Evolutionary conservation across 805 yeast genomes (phyloP).

Genomic region (Cyberlindnera meyerae): DNA sequence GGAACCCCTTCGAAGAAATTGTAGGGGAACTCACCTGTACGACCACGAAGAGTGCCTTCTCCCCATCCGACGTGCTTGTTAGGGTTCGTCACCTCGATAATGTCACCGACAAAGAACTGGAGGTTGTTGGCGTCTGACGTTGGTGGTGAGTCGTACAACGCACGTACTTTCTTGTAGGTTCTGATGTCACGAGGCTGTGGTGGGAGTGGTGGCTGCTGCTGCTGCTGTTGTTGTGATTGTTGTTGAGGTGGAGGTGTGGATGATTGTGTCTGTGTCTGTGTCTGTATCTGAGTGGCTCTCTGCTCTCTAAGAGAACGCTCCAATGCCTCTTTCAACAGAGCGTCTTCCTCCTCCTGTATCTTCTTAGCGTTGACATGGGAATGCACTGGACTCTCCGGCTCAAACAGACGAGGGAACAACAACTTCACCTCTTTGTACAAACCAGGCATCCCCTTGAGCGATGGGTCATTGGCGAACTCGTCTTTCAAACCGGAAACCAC

Average conservation of each 20-base stretch:
- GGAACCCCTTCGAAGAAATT: too few relatives aligned
- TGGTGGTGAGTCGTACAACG: slow-evolving; percentile 77
- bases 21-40: too few relatives aligned
- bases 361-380: too few relatives aligned
- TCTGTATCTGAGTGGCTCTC: slow-evolving; percentile 12
- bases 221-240: slow-evolving; percentile 17
- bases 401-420: slow-evolving; percentile 32
- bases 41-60: too few relatives aligned
- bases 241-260: slow-evolving; percentile 9
- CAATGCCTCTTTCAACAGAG: too few relatives aligned
- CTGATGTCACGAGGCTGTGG: too few relatives aligned
- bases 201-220: slow-evolving; percentile 39
- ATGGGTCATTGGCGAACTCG: slow-evolving; percentile 69
- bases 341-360: too few relatives aligned
- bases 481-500: slow-evolving; percentile 61
- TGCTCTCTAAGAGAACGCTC: too few relatives aligned
- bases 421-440: slow-evolving; percentile 46
- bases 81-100: slow-evolving; percentile 78
- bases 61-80: too few relatives aligned
- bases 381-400: background rate
- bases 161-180: too few relatives aligned
- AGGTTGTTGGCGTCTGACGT: slow-evolving; percentile 86
- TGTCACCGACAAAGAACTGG: slow-evolving; percentile 81
- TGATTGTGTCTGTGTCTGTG: slow-evolving; percentile 16
- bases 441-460: slow-evolving; percentile 63